Evolutionary conservation across 2,329 filamentous ascomycete species (phyloP).

Genomic region (Neonectria hederae): DNA sequence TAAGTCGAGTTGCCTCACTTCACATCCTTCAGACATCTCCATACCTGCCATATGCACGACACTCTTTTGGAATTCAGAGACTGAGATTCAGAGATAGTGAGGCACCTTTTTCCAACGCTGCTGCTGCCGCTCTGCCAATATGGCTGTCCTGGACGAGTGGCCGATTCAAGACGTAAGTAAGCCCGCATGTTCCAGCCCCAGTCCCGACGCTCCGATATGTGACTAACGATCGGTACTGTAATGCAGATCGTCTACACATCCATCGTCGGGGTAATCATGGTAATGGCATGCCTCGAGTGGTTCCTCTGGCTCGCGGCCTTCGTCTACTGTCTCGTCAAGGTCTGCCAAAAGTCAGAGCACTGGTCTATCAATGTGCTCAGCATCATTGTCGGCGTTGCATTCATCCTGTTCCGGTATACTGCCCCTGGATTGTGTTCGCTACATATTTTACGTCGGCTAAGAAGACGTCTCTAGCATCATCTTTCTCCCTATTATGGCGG

Average conservation of each 20-base stretch:
- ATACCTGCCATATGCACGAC: not conserved
- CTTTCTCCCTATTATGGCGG: slow-evolving; percentile 93
- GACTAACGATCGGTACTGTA: not conserved
- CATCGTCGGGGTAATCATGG: slow-evolving; percentile 82
- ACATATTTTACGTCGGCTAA: not conserved
- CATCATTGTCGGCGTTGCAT: slow-evolving; percentile 77
- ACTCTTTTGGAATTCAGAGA: not conserved
- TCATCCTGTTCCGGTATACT: slow-evolving; percentile 77
- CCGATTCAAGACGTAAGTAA: slow-evolving; percentile 56
- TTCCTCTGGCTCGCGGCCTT: slow-evolving; percentile 95
- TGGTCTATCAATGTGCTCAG: slow-evolving; percentile 84
- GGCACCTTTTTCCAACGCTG: not conserved
- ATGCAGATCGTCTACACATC: slow-evolving; percentile 83
- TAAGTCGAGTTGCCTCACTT: not conserved
- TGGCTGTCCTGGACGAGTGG: slow-evolving; percentile 60
- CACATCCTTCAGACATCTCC: not conserved
- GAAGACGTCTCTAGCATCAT: slow-evolving; percentile 65
- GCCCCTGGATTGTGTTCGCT: not conserved
- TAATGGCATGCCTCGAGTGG: slow-evolving; percentile 91
- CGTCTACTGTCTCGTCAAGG: slow-evolving; percentile 88
- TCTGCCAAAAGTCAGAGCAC: slow-evolving; percentile 88
- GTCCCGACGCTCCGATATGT: not conserved
- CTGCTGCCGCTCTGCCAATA: slow-evolving; percentile 37
- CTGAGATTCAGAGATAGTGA: not conserved
- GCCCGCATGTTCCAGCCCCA: not conserved